A percentile compares a stretch with the other conserved stretches of the same genome.
These are phyloP conservation scores for Leccinum imitatum DNA, from an alignment of 768 basidiomycete species.

Conservation along the genomic window DNA sequence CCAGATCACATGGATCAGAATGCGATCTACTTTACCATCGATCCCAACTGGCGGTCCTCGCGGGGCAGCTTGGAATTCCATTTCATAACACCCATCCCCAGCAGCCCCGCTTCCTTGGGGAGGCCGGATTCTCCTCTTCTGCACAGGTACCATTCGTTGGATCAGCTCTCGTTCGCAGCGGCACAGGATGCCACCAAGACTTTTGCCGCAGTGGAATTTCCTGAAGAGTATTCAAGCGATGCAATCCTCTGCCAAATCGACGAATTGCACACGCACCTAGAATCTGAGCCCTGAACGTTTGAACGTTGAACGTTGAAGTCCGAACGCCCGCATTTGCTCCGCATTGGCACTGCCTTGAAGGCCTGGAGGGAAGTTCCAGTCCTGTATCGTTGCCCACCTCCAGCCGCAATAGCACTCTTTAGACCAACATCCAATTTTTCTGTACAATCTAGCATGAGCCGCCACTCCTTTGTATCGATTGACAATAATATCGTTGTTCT, in stretches of 20 bases:
- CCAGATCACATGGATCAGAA: slow-evolving; percentile 18
- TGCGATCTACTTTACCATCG: slow-evolving; percentile 32
- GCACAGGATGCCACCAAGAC: not conserved
- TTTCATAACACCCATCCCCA: slow-evolving; percentile 27
- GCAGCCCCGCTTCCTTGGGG: slow-evolving; percentile 5
- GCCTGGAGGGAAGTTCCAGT: not conserved
- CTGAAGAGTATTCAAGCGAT: not conserved
- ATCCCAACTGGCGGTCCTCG: slow-evolving; percentile 24
- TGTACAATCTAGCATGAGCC: slow-evolving; percentile 1
- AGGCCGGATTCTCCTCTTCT: slow-evolving; percentile 26
- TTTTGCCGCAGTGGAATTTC: not conserved
- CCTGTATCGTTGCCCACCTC: not conserved
- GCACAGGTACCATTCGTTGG: slow-evolving; percentile 22
- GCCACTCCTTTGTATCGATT: slow-evolving; percentile 10
- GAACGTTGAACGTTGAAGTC: slow-evolving; percentile 4
- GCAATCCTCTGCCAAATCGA: slow-evolving; percentile 17
- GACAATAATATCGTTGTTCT: slow-evolving; percentile 9
- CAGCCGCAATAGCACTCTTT: slow-evolving; percentile 2
- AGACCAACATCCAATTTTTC: not conserved
- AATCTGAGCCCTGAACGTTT: slow-evolving; percentile 6
- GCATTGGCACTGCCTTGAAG: not conserved
- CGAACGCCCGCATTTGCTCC: slow-evolving; percentile 4
- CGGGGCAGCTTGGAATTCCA: slow-evolving; percentile 21
- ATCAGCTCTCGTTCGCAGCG: slow-evolving; percentile 13
- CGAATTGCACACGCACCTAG: slow-evolving; percentile 25